Conservation (phyloP, 805 yeast genomes). For the Pichia occidentalis region DNA sequence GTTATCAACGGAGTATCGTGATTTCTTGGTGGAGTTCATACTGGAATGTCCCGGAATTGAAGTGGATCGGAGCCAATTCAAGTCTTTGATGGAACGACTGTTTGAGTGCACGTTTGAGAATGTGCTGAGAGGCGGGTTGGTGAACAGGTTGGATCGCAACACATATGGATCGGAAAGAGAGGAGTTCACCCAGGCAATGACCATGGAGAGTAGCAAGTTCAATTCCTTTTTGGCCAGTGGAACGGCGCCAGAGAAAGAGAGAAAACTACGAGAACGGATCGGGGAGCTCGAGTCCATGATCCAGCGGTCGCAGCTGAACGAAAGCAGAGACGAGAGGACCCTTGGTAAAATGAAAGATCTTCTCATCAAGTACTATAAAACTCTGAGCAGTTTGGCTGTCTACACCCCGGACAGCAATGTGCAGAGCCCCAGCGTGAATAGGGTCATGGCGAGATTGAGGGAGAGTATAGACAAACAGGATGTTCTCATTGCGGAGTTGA, state of each 20-base stretch:
- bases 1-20: slow-evolving; percentile 15
- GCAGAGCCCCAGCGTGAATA: too few species aligned
- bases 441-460: slow-evolving; percentile 5
- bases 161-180: background rate
- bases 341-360: slow-evolving; percentile 8
- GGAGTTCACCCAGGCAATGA: slow-evolving; percentile 9
- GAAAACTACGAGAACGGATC: slow-evolving; percentile 1
- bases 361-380: slow-evolving; percentile 7
- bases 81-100: slow-evolving; percentile 14
- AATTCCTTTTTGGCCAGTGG: slow-evolving; percentile 3
- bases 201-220: slow-evolving; percentile 6
- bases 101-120: slow-evolving; percentile 15
- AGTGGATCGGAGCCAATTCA: slow-evolving; percentile 14
- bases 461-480: slow-evolving; percentile 16
- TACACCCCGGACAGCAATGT: too few species aligned
- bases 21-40: slow-evolving; percentile 17
- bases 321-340: slow-evolving; percentile 3
- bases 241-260: background rate
- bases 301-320: background rate
- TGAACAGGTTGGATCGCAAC: background rate
- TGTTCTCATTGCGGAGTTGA: slow-evolving; percentile 11
- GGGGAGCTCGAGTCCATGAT: slow-evolving; percentile 6
- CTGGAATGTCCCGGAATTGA: slow-evolving; percentile 11
- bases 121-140: slow-evolving; percentile 4
- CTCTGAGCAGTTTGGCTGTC: too few species aligned